Conservation (phyloP, 2,329 filamentous ascomycete genomes). For the Aureobasidium sp. region DNA sequence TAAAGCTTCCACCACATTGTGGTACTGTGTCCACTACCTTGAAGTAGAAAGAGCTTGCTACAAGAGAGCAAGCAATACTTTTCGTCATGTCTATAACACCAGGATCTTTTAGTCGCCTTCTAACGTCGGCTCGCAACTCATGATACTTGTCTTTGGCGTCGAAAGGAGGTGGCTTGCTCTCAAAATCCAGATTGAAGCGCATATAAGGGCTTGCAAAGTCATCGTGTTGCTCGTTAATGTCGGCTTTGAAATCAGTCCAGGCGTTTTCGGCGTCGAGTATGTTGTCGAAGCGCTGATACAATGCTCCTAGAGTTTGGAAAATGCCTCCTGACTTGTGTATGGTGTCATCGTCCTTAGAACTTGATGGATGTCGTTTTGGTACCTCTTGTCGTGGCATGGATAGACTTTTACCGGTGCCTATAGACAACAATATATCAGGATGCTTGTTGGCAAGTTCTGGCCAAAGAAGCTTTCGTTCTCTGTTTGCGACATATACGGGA, state of each 20-base stretch:
- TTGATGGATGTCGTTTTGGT: background rate
- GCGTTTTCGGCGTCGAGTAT: slow-evolving; percentile 29
- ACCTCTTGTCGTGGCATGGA: slow-evolving; percentile 12
- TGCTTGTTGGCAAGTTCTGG: slow-evolving; percentile 22
- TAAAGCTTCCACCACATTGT: background rate
- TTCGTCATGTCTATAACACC: slow-evolving; percentile 24
- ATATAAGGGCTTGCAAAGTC: slow-evolving; percentile 22
- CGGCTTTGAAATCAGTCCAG: slow-evolving; percentile 28
- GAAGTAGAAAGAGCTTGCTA: slow-evolving; percentile 33
- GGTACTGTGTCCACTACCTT: slow-evolving; percentile 15
- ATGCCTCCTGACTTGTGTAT: background rate
- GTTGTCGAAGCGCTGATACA: slow-evolving; percentile 24
- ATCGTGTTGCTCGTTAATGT: slow-evolving; percentile 14
- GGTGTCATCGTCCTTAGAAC: background rate
- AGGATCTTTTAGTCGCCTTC: slow-evolving; percentile 22
- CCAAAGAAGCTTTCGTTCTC: slow-evolving; percentile 33
- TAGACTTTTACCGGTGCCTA: slow-evolving; percentile 28
- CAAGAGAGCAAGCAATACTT: slow-evolving; percentile 28
- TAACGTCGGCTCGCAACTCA: slow-evolving; percentile 26
- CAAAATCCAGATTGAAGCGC: slow-evolving; percentile 29
- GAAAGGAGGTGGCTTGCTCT: slow-evolving; percentile 22
- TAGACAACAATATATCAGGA: slow-evolving; percentile 29
- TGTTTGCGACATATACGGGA: slow-evolving; percentile 43
- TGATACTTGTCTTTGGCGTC: slow-evolving; percentile 30
- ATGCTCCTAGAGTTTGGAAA: background rate